Evolutionary conservation across 1,284 basidiomycete species (phyloP).

Genomic region (Ceratobasidium sp.): DNA sequence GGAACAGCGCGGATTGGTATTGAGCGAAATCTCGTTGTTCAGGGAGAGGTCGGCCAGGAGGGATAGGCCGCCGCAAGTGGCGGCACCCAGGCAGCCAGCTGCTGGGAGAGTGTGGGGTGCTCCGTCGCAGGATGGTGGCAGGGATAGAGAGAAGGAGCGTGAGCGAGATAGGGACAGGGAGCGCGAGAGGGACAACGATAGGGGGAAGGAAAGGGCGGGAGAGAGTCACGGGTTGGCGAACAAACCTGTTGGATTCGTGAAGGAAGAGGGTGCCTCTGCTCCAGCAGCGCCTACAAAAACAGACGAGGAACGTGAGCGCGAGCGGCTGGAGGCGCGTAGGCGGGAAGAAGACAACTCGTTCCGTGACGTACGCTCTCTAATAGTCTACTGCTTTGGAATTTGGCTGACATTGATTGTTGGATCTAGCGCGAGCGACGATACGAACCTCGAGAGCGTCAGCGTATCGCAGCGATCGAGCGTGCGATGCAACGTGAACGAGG

Average conservation of each 20-base stretch:
- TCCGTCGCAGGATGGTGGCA: slow-evolving; percentile 45
- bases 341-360: slow-evolving; percentile 84
- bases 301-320: slow-evolving; percentile 85
- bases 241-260: slow-evolving; percentile 84
- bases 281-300: slow-evolving; percentile 64
- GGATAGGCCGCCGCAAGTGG: slow-evolving; percentile 65
- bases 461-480: slow-evolving; percentile 78
- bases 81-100: slow-evolving; percentile 57
- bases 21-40: slow-evolving; percentile 95
- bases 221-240: slow-evolving; percentile 72
- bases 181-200: slow-evolving; percentile 59
- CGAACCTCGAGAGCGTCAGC: slow-evolving; percentile 79
- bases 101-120: slow-evolving; percentile 42
- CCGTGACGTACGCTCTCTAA: slow-evolving; percentile 74
- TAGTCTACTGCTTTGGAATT: background rate
- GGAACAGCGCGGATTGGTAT: slow-evolving; percentile 90
- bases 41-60: slow-evolving; percentile 86
- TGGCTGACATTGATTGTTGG: background rate
- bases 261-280: slow-evolving; percentile 59
- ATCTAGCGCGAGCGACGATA: slow-evolving; percentile 80
- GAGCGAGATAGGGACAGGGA: slow-evolving; percentile 49
- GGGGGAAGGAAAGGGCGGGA: slow-evolving; percentile 62
- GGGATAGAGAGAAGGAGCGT: slow-evolving; percentile 68
- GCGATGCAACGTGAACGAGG: slow-evolving; percentile 76
- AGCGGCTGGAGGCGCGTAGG: slow-evolving; percentile 75